phyloP scores from a whole-genome alignment of 768 basidiomycete species.

The Kwoniella europaea region DNA sequence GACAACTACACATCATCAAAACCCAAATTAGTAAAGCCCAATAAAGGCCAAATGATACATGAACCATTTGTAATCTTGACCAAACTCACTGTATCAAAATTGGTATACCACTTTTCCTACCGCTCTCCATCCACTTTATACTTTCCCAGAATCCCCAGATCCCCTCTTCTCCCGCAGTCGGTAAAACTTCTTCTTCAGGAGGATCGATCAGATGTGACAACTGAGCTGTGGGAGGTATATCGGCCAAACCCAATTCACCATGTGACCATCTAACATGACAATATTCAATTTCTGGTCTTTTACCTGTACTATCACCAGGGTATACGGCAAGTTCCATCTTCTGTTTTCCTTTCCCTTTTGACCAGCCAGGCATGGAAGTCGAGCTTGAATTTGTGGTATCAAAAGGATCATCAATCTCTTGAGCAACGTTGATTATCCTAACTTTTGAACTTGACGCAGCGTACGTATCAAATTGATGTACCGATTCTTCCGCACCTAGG shows the following conservation, averaged over 20 bases:
- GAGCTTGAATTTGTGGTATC: background rate
- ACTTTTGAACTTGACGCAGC: slow-evolving; percentile 22
- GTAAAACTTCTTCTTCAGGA: background rate
- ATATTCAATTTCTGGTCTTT: slow-evolving; percentile 44
- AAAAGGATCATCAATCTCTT: slow-evolving; percentile 54
- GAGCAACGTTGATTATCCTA: slow-evolving; percentile 56
- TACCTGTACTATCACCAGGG: slow-evolving; percentile 4
- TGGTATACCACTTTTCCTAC: slow-evolving; percentile 38
- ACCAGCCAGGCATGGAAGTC: slow-evolving; percentile 10
- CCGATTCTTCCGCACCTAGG: slow-evolving; percentile 54
- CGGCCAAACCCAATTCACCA: slow-evolving; percentile 52
- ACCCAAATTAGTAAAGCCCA: background rate
- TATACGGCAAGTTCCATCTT: slow-evolving; percentile 37
- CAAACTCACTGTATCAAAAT: slow-evolving; percentile 57
- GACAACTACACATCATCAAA: slow-evolving; percentile 43
- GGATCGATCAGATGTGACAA: slow-evolving; percentile 23
- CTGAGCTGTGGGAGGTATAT: slow-evolving; percentile 26
- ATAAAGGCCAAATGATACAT: too few species aligned
- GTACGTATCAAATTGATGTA: slow-evolving; percentile 32
- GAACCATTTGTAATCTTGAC: background rate
- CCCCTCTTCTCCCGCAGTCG: slow-evolving; percentile 16
- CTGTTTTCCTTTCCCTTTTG: slow-evolving; percentile 37
- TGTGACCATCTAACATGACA: slow-evolving; percentile 55
- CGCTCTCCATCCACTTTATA: slow-evolving; percentile 48
- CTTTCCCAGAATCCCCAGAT: slow-evolving; percentile 50